A percentile compares a stretch with the other conserved stretches of the same genome.
Evolutionary conservation across 2,329 filamentous ascomycete genomes (phyloP).

Genomic region (Ophiostoma sp.): DNA sequence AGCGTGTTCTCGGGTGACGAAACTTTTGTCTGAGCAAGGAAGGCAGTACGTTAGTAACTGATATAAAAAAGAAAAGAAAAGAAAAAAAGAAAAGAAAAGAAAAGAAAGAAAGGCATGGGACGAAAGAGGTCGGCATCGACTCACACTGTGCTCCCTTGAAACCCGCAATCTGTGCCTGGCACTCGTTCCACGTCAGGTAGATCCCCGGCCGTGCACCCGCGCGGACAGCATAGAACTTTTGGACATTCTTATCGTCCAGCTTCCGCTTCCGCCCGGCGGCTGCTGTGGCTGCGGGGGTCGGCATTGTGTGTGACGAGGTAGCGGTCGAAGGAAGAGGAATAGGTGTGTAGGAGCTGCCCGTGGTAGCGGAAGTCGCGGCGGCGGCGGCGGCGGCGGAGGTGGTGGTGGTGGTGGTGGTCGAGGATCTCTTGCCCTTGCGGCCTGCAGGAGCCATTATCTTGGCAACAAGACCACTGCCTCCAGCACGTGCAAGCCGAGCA

Average conservation of each 20-base stretch:
- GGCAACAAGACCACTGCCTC: neutral
- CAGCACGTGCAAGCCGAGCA: constrained; percentile 6
- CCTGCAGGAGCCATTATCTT: constrained; percentile 14
- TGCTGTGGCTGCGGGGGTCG: constrained; percentile 1
- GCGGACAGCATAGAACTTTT: constrained; percentile 65
- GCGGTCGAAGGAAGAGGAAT: neutral
- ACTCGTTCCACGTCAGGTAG: constrained; percentile 63
- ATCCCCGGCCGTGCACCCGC: constrained; percentile 59
- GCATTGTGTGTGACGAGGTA: neutral
- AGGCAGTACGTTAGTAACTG: constrained; percentile 14
- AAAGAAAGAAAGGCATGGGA: neutral
- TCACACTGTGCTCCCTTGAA: constrained; percentile 67
- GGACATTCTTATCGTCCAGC: constrained; percentile 43
- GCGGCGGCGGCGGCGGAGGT: neutral
- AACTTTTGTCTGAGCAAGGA: constrained; percentile 69
- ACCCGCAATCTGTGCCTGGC: constrained; percentile 60
- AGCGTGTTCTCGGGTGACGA: constrained; percentile 72
- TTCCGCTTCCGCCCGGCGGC: constrained; percentile 49
- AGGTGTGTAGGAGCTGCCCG: neutral
- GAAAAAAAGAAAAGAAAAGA: constrained; percentile 32
- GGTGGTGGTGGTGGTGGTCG: neutral
- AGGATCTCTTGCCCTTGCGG: constrained; percentile 17
- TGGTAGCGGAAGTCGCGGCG: neutral
- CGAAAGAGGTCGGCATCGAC: constrained; percentile 38
- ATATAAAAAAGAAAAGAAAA: neutral